Evolutionary conservation across 345 rosid species (phyloP), one percentile per base, ranked within the genome.

Genomic region (Laguncularia racemosa): DNA sequence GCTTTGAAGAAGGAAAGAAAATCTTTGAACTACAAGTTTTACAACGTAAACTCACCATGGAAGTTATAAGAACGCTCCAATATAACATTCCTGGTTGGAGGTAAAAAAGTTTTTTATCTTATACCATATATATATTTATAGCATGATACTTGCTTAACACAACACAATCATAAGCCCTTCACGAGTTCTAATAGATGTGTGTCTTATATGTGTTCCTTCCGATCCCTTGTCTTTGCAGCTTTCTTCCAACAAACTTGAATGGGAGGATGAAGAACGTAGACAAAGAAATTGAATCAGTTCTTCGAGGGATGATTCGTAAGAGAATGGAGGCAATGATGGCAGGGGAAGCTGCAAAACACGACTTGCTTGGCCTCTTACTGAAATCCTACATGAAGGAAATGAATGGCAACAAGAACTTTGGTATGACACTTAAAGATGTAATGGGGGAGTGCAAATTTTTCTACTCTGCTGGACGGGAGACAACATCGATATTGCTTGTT

Each of bases 391-490:
- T 23, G 28, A 23, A 23, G 28, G 28, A 23, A 6, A 23, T 23
- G n/a, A n/a, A n/a, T n/a, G 11, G 40, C 2, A 33, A 60, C 16
- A 40, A 28, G 57, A 61, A 44, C 28, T 48, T 16, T 1, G 61
- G 67, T n/a, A 16, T 63, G 60, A 65, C 44, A 16, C 21, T 65
- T 17, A 16, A 65, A 2, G 68, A 65, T 28, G 53, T 65, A 40
- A 28, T 65, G 6, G 56, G 50, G 48, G 68, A 65, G 23, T 65
- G 68, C 56, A 64, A 57, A 46, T 23, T 64, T 7, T 64, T 64
- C 43, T 64, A 64, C 55, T 28, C 55, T 20, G 68, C 62, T 3
- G 68, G 62, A 8, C 62, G 55, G 46, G 68, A 64, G 44, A 64
- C 62, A 14, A 65, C 63, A 14, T 13, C 63, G n/a, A 5, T 45